These are phyloP conservation scores for Didymella segeticola DNA, from an alignment of 2,329 filamentous ascomycete species.

Conservation along the genomic window DNA sequence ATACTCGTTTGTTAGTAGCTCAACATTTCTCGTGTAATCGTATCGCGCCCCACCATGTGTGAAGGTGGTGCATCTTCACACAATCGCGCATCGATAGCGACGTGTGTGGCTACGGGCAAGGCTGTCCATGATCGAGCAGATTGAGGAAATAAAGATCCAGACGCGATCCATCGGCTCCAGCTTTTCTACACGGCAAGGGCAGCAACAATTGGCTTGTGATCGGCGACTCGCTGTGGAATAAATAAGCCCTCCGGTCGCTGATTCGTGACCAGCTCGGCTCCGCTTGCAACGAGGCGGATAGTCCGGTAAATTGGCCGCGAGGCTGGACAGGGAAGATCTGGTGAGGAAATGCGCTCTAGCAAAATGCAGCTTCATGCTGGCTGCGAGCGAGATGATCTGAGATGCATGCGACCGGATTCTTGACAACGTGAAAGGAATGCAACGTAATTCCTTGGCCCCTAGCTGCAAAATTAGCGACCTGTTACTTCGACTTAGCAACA, in stretches of 20 bases:
- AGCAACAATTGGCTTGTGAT: constrained; percentile 33
- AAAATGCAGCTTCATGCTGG: constrained; percentile 24
- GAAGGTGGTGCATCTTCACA: constrained; percentile 16
- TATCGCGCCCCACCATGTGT: constrained; percentile 19
- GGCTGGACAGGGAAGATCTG: constrained; percentile 33
- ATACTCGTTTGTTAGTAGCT: constrained; percentile 27
- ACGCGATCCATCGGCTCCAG: constrained; percentile 24
- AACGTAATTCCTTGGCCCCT: constrained; percentile 1
- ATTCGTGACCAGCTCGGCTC: constrained; percentile 36
- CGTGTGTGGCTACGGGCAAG: constrained; percentile 3
- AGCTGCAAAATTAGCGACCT: constrained; percentile 9
- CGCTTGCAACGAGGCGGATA: constrained; percentile 38
- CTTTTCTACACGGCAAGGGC: constrained; percentile 25
- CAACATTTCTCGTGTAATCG: constrained; percentile 28
- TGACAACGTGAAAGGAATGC: constrained; percentile 13
- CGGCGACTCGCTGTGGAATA: constrained; percentile 37
- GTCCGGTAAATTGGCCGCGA: constrained; percentile 35
- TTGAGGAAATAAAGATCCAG: constrained; percentile 16
- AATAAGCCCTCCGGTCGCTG: constrained; percentile 36
- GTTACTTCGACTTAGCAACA: constrained; percentile 30
- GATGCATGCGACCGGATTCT: constrained; percentile 7
- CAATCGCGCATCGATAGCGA: background rate
- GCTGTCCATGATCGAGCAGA: constrained; percentile 19
- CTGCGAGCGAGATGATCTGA: constrained; percentile 17
- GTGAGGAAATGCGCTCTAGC: constrained; percentile 4